These are phyloP conservation scores for Rhizomucor pusillus DNA, from an alignment of 371 early-diverging fungal genomes.

Conservation along the genomic window DNA sequence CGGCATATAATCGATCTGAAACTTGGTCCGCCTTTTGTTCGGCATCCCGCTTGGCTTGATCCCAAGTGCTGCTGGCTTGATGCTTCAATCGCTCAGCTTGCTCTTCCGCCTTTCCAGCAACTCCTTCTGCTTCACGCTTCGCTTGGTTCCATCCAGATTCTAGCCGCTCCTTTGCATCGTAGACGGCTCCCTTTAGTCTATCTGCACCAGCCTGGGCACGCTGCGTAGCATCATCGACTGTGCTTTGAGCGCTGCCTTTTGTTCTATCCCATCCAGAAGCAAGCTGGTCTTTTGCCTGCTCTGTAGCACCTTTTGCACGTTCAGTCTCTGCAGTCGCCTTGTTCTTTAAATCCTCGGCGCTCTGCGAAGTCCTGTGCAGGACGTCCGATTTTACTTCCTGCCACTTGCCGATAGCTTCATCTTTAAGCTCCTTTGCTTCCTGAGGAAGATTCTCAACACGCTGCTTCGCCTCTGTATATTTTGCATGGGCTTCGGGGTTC, in stretches of 20 bases:
- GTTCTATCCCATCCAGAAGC: not conserved
- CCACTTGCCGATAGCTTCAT: no score
- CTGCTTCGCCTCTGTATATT: constrained; percentile 9
- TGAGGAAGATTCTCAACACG: not conserved
- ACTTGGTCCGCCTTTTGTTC: constrained; percentile 5
- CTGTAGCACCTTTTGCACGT: not conserved
- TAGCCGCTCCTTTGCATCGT: not conserved
- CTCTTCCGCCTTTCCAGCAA: not conserved
- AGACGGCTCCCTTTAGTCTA: no score
- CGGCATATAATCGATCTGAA: not conserved
- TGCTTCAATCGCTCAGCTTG: not conserved
- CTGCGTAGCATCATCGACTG: no score
- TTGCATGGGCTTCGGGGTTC: constrained; percentile 4
- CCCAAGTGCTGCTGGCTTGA: not conserved
- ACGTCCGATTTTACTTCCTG: not conserved
- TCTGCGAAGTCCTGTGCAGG: constrained; percentile 1
- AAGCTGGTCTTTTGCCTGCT: constrained; percentile 2
- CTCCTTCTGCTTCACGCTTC: constrained; percentile 4
- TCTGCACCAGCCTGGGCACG: not conserved
- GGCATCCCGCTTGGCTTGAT: constrained; percentile 9
- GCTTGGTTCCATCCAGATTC: constrained; percentile 2
- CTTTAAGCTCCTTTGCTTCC: no score
- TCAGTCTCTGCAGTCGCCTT: constrained; percentile 10
- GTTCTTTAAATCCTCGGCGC: constrained; percentile 27
- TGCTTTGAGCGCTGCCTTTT: no score